Percentiles rank a stretch among this genome's conserved stretches.
These are phyloP conservation scores for Trichoderma sp. DNA, from an alignment of 2,329 filamentous ascomycete genomes.

Conservation along the genomic window DNA sequence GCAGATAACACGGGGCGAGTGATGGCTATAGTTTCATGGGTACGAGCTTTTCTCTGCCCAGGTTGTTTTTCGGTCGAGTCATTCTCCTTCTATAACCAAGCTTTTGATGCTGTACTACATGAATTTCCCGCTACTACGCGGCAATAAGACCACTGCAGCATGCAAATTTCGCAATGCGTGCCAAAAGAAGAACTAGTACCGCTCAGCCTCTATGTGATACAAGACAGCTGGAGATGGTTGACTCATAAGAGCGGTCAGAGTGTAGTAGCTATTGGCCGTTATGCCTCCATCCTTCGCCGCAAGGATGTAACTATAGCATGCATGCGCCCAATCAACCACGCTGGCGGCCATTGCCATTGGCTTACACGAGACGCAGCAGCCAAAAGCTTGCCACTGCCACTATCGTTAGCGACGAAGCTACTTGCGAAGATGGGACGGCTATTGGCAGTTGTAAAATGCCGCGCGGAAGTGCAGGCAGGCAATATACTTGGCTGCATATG, in stretches of 20 bases:
- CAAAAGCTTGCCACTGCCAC: conserved; percentile 10
- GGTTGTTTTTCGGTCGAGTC: conserved; percentile 13
- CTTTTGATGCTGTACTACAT: conserved; percentile 19
- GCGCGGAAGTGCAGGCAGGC: conserved; percentile 4
- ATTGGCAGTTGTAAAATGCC: background rate
- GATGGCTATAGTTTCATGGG: conserved; percentile 7
- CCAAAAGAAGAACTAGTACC: conserved; percentile 25
- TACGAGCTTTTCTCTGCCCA: conserved; percentile 13
- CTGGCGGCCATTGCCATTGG: background rate
- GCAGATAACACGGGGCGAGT: conserved; percentile 7
- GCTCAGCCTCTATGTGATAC: conserved; percentile 22
- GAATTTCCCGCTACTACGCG: conserved; percentile 5
- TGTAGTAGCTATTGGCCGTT: background rate
- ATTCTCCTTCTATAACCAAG: conserved; percentile 8
- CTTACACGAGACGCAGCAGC: conserved; percentile 19
- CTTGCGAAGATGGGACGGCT: background rate
- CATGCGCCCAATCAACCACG: conserved; percentile 10
- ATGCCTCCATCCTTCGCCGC: conserved; percentile 10
- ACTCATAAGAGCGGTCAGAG: conserved; percentile 24
- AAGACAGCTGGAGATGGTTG: conserved; percentile 15
- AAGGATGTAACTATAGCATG: conserved; percentile 22
- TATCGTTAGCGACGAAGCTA: conserved; percentile 10
- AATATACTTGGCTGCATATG: background rate
- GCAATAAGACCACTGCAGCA: conserved; percentile 25
- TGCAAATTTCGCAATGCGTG: conserved; percentile 25